Percentiles rank a stretch among this genome's conserved stretches.
These are phyloP conservation scores for Bipolaris oryzae DNA, from an alignment of 2,329 filamentous ascomycete species.

Conservation along the genomic window DNA sequence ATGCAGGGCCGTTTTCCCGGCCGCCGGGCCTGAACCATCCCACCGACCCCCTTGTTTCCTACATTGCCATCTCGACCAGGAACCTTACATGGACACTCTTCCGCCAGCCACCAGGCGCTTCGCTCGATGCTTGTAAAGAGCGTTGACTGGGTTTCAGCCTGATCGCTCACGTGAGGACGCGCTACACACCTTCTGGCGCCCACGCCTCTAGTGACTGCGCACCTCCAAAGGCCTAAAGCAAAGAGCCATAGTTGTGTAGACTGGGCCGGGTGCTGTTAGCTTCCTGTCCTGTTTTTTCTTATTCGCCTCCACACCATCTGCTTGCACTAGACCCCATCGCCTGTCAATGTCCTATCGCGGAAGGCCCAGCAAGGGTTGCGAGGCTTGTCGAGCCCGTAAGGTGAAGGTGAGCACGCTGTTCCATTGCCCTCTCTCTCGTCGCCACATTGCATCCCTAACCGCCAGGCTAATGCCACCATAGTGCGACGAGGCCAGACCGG, in stretches of 20 bases:
- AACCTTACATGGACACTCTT: conserved; percentile 9
- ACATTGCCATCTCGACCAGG: conserved; percentile 4
- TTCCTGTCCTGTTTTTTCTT: conserved; percentile 1
- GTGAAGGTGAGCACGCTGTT: conserved; percentile 35
- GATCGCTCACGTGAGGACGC: conserved; percentile 8
- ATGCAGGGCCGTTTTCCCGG: conserved; percentile 19
- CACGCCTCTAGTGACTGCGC: conserved; percentile 7
- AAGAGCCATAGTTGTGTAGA: background rate
- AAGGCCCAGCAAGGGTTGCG: conserved; percentile 45
- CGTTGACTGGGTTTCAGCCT: conserved; percentile 10
- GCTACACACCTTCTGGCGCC: conserved; percentile 5
- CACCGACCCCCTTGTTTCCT: conserved; percentile 7
- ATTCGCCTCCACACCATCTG: background rate
- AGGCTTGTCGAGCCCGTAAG: conserved; percentile 42
- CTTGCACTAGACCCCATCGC: conserved; percentile 4
- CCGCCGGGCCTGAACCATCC: conserved; percentile 5
- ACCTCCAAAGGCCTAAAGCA: conserved; percentile 1
- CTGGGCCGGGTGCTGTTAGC: background rate
- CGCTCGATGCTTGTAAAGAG: conserved; percentile 7
- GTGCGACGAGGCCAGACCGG: conserved; percentile 44
- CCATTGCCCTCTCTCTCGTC: background rate
- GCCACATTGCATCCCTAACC: background rate
- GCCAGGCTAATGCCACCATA: conserved; percentile 16
- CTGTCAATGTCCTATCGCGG: conserved; percentile 42
- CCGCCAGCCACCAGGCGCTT: conserved; percentile 4